These are phyloP conservation scores for Achaetomium macrosporum DNA, from an alignment of 2,329 filamentous ascomycete species.

Conservation along the genomic window DNA sequence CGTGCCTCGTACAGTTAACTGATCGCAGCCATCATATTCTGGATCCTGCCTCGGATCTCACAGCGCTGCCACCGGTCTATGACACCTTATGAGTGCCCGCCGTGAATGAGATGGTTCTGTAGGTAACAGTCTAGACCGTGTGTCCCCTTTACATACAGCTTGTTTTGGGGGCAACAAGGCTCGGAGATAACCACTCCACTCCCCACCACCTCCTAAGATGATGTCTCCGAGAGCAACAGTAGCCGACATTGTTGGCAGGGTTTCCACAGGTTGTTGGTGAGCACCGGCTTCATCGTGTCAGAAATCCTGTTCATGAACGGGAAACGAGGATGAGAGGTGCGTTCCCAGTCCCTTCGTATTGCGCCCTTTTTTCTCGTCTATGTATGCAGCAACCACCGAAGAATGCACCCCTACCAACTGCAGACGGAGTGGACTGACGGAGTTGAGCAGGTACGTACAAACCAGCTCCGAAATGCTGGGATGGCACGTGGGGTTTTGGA, in stretches of 20 bases:
- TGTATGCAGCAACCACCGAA: too few relatives aligned
- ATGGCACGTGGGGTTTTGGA: slow-evolving; percentile 64
- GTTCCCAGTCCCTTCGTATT: too few relatives aligned
- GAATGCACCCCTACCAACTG: too few relatives aligned
- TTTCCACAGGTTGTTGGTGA: slow-evolving; percentile 57
- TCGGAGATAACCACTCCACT: too few relatives aligned
- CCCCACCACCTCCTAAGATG: too few relatives aligned
- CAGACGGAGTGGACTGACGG: too few relatives aligned
- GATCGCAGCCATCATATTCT: slow-evolving; percentile 56
- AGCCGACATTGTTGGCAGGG: slow-evolving; percentile 28
- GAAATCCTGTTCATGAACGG: slow-evolving; percentile 59
- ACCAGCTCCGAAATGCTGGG: slow-evolving; percentile 51
- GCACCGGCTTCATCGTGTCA: slow-evolving; percentile 43
- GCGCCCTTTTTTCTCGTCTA: too few relatives aligned
- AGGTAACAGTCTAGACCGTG: too few relatives aligned
- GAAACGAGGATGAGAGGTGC: slow-evolving; percentile 53
- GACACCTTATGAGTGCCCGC: slow-evolving; percentile 40
- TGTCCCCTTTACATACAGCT: too few relatives aligned
- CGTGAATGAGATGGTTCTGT: slow-evolving; percentile 24
- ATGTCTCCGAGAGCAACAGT: too few relatives aligned
- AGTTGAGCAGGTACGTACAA: slow-evolving; percentile 33
- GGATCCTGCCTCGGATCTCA: slow-evolving; percentile 58
- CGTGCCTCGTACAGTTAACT: slow-evolving; percentile 51
- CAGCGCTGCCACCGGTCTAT: slow-evolving; percentile 51
- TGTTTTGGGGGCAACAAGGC: too few relatives aligned